Evolutionary conservation across 768 basidiomycete genomes (phyloP).

Genomic region (Filobasidium wieringae): DNA sequence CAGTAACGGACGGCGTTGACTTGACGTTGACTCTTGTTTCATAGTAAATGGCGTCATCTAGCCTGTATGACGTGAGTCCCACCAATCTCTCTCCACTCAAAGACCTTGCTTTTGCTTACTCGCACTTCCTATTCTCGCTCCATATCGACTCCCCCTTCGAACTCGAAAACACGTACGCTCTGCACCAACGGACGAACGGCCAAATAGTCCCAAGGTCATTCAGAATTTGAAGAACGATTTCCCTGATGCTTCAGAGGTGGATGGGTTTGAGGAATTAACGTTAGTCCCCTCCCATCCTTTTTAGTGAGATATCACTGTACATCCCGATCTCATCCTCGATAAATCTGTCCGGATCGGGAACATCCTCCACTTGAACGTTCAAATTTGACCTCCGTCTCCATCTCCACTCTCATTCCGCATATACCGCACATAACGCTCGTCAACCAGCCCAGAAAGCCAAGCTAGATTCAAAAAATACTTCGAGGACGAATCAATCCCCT

Average conservation of each 20-base stretch:
- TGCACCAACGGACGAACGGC: too few relatives aligned
- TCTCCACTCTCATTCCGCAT: too few relatives aligned
- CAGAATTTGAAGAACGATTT: conserved; percentile 10
- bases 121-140: too few relatives aligned
- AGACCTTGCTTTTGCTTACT: background rate
- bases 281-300: background rate
- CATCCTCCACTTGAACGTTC: too few relatives aligned
- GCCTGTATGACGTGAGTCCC: conserved; percentile 8
- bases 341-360: too few relatives aligned
- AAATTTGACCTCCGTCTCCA: too few relatives aligned
- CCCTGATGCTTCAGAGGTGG: background rate
- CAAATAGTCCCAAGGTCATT: conserved; percentile 2
- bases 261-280: conserved; percentile 10
- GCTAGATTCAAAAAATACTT: conserved; percentile 6
- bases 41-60: conserved; percentile 10
- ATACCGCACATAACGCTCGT: background rate
- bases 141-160: too few relatives aligned
- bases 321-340: background rate
- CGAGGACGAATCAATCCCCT: background rate
- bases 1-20: too few relatives aligned
- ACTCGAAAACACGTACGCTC: too few relatives aligned
- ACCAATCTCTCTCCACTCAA: background rate
- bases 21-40: background rate
- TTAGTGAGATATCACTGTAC: too few relatives aligned
- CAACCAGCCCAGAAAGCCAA: background rate